These are phyloP conservation scores for Lophium mytilinum DNA, from an alignment of 495 filamentous ascomycete species.

Conservation along the genomic window DNA sequence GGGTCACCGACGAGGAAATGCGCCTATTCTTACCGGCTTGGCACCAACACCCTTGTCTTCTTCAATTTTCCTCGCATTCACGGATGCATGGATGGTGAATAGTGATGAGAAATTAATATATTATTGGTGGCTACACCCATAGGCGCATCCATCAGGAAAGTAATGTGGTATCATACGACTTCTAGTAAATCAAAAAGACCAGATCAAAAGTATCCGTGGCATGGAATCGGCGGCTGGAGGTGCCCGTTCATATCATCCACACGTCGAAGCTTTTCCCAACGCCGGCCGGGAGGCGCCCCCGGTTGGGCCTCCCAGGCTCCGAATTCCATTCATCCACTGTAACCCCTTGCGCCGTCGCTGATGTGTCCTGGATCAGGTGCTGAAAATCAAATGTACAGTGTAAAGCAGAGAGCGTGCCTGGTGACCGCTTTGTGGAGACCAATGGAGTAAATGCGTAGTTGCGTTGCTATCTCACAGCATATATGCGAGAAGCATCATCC, in stretches of 20 bases:
- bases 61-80: too few species aligned
- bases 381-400: too few species aligned
- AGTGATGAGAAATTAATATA: neutral
- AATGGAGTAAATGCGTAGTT: too few species aligned
- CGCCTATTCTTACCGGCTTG: neutral
- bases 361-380: neutral
- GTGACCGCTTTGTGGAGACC: too few species aligned
- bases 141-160: too few species aligned
- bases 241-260: neutral
- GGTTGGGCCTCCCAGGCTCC: neutral
- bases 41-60: too few species aligned
- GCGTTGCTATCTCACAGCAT: conserved; percentile 1
- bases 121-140: too few species aligned
- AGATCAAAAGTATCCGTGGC: too few species aligned
- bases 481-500: conserved; percentile 21
- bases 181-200: neutral
- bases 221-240: too few species aligned
- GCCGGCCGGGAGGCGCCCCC: neutral
- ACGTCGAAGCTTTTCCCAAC: neutral
- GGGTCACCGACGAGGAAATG: neutral
- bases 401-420: too few species aligned
- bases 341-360: neutral
- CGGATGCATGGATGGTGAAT: neutral
- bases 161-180: neutral
- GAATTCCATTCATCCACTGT: neutral